Conservation (phyloP, 139 green algal species). For the Micractinium conductrix region DNA sequence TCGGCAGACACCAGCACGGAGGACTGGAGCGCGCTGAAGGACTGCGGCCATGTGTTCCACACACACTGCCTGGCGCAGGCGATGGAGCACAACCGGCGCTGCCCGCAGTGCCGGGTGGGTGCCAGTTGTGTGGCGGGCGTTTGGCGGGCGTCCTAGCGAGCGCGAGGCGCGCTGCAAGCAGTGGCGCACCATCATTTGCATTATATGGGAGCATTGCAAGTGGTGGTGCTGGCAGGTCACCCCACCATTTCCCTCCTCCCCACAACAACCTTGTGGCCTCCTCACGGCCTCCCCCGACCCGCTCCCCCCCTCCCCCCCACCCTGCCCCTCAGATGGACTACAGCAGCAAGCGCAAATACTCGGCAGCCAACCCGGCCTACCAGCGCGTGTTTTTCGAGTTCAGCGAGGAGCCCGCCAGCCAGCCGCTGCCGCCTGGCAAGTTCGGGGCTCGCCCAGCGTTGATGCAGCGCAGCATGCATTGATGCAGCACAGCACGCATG, state of each 20-base stretch:
- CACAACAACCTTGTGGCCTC: background rate
- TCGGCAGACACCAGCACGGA: constrained; percentile 22
- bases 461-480: too few species aligned
- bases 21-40: constrained; percentile 20
- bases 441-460: too few species aligned
- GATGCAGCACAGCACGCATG: too few species aligned
- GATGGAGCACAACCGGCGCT: constrained; percentile 8
- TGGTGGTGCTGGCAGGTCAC: too few species aligned
- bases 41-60: constrained; percentile 49
- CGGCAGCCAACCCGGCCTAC: constrained; percentile 7
- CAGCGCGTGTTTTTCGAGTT: constrained; percentile 34
- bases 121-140: background rate
- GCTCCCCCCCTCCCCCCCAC: background rate
- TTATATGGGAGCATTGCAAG: background rate
- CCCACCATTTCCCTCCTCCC: too few species aligned
- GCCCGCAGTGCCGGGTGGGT: constrained; percentile 38
- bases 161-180: background rate
- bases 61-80: constrained; percentile 25
- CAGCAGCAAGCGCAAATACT: background rate
- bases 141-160: too few species aligned
- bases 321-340: background rate
- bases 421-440: background rate
- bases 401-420: constrained; percentile 7
- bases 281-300: background rate
- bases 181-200: background rate